phyloP scores from a whole-genome alignment of 441 rosid species.

The Aleurites moluccanus region DNA sequence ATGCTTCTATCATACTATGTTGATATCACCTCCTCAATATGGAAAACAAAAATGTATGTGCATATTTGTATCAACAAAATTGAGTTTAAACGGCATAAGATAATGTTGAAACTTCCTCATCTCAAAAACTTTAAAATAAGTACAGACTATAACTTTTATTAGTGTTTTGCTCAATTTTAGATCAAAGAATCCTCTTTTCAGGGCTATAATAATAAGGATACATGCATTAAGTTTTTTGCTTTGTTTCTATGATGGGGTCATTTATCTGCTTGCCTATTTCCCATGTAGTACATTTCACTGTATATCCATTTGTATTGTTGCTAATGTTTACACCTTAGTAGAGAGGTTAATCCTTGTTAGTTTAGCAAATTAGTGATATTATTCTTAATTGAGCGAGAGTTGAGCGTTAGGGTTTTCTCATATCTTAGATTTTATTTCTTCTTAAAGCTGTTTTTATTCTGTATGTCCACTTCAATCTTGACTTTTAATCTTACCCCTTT shows the following conservation, averaged over 20 bases:
- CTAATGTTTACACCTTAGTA: background rate
- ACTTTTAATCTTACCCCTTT: conserved; percentile 32
- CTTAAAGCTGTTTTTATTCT: background rate
- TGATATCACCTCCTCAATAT: background rate
- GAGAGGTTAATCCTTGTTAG: background rate
- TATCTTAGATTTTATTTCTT: conserved; percentile 3
- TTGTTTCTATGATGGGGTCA: background rate
- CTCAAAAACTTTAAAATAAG: background rate
- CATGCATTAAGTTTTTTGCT: background rate
- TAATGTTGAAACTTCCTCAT: background rate
- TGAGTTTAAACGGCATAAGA: background rate
- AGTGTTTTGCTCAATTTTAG: no score
- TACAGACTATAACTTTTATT: background rate
- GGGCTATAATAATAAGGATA: background rate
- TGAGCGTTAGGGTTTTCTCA: background rate
- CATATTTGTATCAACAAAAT: background rate
- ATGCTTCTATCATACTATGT: background rate
- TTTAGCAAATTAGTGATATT: conserved; percentile 11
- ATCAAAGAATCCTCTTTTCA: conserved; percentile 3
- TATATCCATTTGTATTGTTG: background rate
- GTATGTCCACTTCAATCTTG: background rate
- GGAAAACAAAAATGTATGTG: background rate
- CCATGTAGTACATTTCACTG: background rate
- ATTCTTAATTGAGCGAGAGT: background rate
- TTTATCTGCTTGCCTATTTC: background rate